These are phyloP conservation scores for Neurospora sp. DNA, from an alignment of 495 filamentous ascomycete genomes.

Conservation along the genomic window DNA sequence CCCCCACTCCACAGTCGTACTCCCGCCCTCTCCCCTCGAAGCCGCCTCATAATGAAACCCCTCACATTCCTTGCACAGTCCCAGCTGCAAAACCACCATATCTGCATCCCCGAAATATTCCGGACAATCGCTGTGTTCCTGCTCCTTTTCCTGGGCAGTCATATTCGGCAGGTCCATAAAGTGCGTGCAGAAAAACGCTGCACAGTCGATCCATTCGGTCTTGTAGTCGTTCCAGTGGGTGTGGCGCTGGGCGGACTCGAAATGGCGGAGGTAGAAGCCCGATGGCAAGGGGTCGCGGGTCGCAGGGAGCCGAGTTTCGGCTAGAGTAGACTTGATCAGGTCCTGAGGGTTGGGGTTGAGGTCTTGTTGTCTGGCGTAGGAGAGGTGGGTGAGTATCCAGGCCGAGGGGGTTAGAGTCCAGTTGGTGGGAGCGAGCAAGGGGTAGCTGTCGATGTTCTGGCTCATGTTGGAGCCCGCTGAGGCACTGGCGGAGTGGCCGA, in stretches of 20 bases:
- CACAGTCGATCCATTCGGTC: background rate
- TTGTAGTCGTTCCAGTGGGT: background rate
- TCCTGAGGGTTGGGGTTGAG: background rate
- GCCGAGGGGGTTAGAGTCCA: background rate
- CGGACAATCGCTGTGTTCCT: background rate
- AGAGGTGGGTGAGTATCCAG: background rate
- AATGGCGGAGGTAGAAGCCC: background rate
- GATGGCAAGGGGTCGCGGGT: background rate
- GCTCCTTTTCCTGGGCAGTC: background rate
- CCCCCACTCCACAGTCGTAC: background rate
- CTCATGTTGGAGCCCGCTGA: background rate
- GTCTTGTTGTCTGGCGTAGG: background rate
- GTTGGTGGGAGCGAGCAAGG: background rate
- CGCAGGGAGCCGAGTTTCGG: background rate
- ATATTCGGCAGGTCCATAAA: fast-evolving
- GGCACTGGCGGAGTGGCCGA: background rate
- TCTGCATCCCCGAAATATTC: background rate
- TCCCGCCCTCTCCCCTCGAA: background rate
- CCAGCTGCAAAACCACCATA: background rate
- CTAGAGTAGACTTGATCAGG: fast-evolving
- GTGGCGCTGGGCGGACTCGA: background rate
- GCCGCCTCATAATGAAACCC: background rate
- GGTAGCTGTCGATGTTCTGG: background rate
- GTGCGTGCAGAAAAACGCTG: background rate
- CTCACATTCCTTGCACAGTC: background rate